Evolutionary conservation across 108 stramenopile species (phyloP), one percentile per base, ranked within the genome.

Genomic region (Stephanodiscus triporus): DNA sequence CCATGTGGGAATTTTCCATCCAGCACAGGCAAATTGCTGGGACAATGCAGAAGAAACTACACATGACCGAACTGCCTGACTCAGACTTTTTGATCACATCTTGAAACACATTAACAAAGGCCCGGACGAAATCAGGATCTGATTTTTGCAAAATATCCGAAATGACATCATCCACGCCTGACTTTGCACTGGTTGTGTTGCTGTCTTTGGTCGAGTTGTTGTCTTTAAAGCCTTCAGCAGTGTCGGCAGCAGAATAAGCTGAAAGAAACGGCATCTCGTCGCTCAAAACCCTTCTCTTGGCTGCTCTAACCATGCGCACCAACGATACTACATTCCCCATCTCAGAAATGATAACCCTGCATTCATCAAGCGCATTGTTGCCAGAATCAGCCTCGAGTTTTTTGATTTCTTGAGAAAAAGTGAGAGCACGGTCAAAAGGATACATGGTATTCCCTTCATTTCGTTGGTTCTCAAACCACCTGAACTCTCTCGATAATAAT

Each of bases 301-400:
- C 70, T 43, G 70, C 55, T 67, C 78, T 65, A 6, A 70, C 43
- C 58, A 79, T 56, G 13, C 78, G 78, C 13, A 69, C 71, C 45
- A 79, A 72, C 40, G 87, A 85, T 51, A 92, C 58, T 17, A 87
- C 84, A 81, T 92, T 92, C 30, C 91, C 91, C 19, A 92, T 84
- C 29, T 84, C 74, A 36, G 84, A 75, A 51, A 91, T 68, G 47
- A 85, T 23, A 17, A 56, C 43, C 19, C 90, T 56, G 55, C 84
- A 86, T 24, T 68, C 77, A 51, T 87, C 82, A 17, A 79, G 71
- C 32, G 48, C 42, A 38, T 63, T 36, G 1, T 43, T 32, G 2
- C 49, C 55, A 40, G 51, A 63, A 26, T 50, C 50, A 32, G 63
- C 54, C 9, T 78, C 84, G 23, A 85, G 51, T 32, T 84, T 85